phyloP scores from a whole-genome alignment of 2,329 filamentous ascomycete genomes.

The Cucurbitaria berberidis region DNA sequence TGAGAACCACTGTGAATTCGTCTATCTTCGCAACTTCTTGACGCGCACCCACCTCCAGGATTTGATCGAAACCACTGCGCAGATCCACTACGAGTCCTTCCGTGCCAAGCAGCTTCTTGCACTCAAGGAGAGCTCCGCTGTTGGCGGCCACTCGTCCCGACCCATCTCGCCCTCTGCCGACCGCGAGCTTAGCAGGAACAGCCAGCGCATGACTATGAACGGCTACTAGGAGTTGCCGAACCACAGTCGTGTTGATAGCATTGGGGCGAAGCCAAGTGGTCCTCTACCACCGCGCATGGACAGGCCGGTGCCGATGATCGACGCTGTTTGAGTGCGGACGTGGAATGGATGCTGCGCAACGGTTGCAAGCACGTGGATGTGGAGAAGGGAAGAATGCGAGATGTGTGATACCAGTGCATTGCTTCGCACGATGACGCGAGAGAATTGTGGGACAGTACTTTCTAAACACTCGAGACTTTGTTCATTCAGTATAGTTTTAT shows the following conservation, averaged over 20 bases:
- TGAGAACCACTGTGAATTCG: conserved; percentile 99
- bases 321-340: conserved; percentile 25
- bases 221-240: conserved; percentile 73
- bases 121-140: conserved; percentile 95
- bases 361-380: background rate
- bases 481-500: conserved; percentile 46
- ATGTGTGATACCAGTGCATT: conserved; percentile 50
- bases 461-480: conserved; percentile 35
- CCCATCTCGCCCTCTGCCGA: conserved; percentile 96
- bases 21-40: conserved; percentile 97
- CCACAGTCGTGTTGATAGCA: conserved; percentile 42
- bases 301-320: conserved; percentile 30
- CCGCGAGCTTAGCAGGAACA: conserved; percentile 93
- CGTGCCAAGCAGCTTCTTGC: conserved; percentile 98
- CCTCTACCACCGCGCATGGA: conserved; percentile 31
- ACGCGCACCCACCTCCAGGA: conserved; percentile 98
- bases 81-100: conserved; percentile 99
- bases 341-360: background rate
- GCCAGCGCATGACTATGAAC: conserved; percentile 98
- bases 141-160: conserved; percentile 77
- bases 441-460: conserved; percentile 27
- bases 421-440: conserved; percentile 36
- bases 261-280: conserved; percentile 30
- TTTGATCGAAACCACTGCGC: conserved; percentile 97
- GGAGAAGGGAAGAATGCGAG: conserved; percentile 24